phyloP scores from a whole-genome alignment of 352 stramenopile genomes.

The Pythium plurisporium region DNA sequence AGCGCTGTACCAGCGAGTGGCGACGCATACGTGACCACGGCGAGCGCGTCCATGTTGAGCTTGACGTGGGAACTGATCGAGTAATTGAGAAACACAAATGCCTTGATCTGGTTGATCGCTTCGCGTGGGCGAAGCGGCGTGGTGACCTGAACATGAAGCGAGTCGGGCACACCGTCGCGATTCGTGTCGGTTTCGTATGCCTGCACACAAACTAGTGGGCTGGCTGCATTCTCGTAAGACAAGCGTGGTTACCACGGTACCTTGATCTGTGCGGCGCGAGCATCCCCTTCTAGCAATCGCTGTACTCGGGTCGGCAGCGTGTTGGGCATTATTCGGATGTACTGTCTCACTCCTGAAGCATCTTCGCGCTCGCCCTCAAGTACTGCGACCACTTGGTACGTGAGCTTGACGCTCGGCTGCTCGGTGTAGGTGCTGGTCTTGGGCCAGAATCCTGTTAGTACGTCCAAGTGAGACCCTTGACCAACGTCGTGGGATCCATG shows the following conservation, averaged over 20 bases:
- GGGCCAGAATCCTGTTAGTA: constrained; percentile 53
- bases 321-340: constrained; percentile 32
- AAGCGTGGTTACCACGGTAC: constrained; percentile 14
- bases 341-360: constrained; percentile 4
- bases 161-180: constrained; percentile 44
- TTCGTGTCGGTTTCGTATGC: constrained; percentile 47
- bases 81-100: constrained; percentile 59
- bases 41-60: constrained; percentile 66
- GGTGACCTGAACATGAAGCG: constrained; percentile 45
- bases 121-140: constrained; percentile 44
- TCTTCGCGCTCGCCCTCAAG: constrained; percentile 41
- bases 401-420: constrained; percentile 47
- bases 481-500: background rate
- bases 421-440: constrained; percentile 56
- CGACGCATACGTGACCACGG: constrained; percentile 33
- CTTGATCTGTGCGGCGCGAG: constrained; percentile 35
- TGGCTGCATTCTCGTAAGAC: too few relatives aligned
- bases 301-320: constrained; percentile 39
- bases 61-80: constrained; percentile 43
- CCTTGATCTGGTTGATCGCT: constrained; percentile 38
- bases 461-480: background rate
- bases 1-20: constrained; percentile 33
- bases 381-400: constrained; percentile 57
- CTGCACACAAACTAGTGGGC: background rate
- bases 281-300: constrained; percentile 37